A percentile compares a stretch with the other conserved stretches of the same genome.
Conservation (phyloP, 257 asterid genomes). For the Parsonsia alboflavescens region DNA sequence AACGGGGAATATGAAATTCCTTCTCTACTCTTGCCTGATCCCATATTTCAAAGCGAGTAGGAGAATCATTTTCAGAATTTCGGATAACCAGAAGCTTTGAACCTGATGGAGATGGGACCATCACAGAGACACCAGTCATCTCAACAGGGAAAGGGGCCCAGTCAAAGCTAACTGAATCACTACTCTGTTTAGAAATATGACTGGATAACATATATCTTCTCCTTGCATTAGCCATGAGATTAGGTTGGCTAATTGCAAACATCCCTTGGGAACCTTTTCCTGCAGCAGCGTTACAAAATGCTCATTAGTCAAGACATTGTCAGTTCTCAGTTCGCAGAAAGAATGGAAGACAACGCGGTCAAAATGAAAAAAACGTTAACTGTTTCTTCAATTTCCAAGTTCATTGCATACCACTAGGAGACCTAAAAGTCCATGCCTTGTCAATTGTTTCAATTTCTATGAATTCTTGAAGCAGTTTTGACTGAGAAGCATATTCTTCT, state of each 20-base stretch:
- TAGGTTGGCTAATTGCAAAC: constrained; percentile 74
- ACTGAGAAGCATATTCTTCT: constrained; percentile 54
- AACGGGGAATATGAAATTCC: constrained; percentile 57
- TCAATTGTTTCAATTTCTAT: constrained; percentile 62
- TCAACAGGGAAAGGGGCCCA: constrained; percentile 91
- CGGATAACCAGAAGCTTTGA: constrained; percentile 72
- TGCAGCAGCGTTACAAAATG: constrained; percentile 24
- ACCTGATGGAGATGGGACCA: constrained; percentile 94
- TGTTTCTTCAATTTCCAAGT: neutral
- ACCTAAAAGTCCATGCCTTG: constrained; percentile 81
- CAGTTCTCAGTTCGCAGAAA: constrained; percentile 1
- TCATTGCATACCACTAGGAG: constrained; percentile 46
- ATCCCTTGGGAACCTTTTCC: constrained; percentile 59
- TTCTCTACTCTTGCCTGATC: constrained; percentile 65
- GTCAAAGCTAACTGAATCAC: constrained; percentile 46
- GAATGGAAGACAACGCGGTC: neutral
- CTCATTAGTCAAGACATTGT: neutral
- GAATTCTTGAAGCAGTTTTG: constrained; percentile 65
- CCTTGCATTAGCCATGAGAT: constrained; percentile 66
- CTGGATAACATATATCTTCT: constrained; percentile 63
- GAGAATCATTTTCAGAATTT: constrained; percentile 72
- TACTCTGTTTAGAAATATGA: constrained; percentile 39
- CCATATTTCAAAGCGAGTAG: constrained; percentile 83
- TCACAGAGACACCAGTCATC: constrained; percentile 55
- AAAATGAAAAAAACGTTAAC: neutral